phyloP scores from a whole-genome alignment of 495 filamentous ascomycete species.

The Parathielavia appendiculata region DNA sequence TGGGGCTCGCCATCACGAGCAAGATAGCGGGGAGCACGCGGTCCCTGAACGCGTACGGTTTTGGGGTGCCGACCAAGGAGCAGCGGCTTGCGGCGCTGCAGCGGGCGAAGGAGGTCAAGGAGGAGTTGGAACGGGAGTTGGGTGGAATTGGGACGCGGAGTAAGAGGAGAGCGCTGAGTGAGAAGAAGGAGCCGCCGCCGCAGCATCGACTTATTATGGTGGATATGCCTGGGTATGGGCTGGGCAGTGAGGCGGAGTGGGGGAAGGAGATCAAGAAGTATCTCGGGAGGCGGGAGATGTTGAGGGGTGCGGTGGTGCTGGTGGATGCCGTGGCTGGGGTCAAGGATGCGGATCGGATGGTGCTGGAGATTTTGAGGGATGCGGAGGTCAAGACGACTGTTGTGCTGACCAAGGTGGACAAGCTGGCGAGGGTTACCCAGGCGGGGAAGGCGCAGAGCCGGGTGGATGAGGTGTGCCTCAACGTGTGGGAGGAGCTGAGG shows the following conservation, averaged over 20 bases:
- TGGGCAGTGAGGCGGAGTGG: conserved; percentile 70
- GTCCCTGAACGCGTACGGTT: conserved; percentile 79
- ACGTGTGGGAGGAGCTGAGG: conserved; percentile 36
- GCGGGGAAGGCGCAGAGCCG: conserved; percentile 23
- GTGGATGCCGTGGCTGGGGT: conserved; percentile 78
- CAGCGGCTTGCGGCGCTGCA: conserved; percentile 12
- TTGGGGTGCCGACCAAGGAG: conserved; percentile 46
- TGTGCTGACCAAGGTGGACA: conserved; percentile 79
- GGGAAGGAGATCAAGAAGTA: conserved; percentile 85
- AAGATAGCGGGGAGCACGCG: conserved; percentile 70
- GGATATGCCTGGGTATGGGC: conserved; percentile 95
- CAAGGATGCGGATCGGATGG: conserved; percentile 62
- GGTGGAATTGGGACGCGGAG: neutral
- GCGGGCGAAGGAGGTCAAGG: conserved; percentile 20
- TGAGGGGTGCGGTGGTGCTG: conserved; percentile 76
- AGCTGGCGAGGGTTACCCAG: conserved; percentile 22
- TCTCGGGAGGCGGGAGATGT: conserved; percentile 62
- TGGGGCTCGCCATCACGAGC: conserved; percentile 56
- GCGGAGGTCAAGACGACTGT: conserved; percentile 67
- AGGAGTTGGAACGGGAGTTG: neutral
- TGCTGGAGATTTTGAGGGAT: conserved; percentile 60
- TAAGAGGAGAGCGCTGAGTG: neutral
- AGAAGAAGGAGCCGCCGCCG: conserved; percentile 41
- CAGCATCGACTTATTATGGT: conserved; percentile 60
- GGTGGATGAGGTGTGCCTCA: conserved; percentile 33